Percentiles rank a stretch among this genome's conserved stretches.
These are phyloP conservation scores for Epichloe hybrida DNA, from an alignment of 2,329 filamentous ascomycete species.

Conservation along the genomic window DNA sequence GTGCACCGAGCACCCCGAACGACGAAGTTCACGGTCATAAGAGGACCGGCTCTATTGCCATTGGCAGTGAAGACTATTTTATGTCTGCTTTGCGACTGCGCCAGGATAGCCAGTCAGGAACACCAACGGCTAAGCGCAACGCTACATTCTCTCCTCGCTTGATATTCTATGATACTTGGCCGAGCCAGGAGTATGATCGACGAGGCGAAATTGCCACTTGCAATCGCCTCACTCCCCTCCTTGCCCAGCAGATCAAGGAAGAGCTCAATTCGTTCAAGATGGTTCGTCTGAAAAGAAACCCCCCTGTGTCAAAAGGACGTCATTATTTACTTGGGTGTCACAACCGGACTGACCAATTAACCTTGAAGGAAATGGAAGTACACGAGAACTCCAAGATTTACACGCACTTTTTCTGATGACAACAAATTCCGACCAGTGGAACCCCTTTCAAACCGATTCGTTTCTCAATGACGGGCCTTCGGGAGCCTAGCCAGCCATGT, in stretches of 20 bases:
- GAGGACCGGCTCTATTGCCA: slow-evolving; percentile 55
- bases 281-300: slow-evolving; percentile 21
- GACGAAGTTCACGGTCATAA: slow-evolving; percentile 59
- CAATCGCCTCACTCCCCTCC: slow-evolving; percentile 90
- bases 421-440: slow-evolving; percentile 9
- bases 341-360: background rate
- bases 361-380: slow-evolving; percentile 88
- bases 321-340: background rate
- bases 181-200: slow-evolving; percentile 87
- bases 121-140: slow-evolving; percentile 56
- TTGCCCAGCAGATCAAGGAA: slow-evolving; percentile 98
- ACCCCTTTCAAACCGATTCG: slow-evolving; percentile 14
- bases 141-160: slow-evolving; percentile 82
- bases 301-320: background rate
- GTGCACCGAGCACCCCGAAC: slow-evolving; percentile 74
- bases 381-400: slow-evolving; percentile 98
- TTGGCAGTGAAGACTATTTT: slow-evolving; percentile 84
- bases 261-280: slow-evolving; percentile 99
- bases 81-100: slow-evolving; percentile 60
- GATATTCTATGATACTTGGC: slow-evolving; percentile 94
- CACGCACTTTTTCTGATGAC: slow-evolving; percentile 94
- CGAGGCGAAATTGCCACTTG: slow-evolving; percentile 93
- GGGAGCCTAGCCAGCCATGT: slow-evolving; percentile 27
- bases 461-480: slow-evolving; percentile 14
- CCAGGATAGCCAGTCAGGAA: slow-evolving; percentile 65